Percentiles rank a stretch among this genome's conserved stretches.
phyloP scores from a whole-genome alignment of 2,329 filamentous ascomycete genomes.

The Rutstroemia sp. region DNA sequence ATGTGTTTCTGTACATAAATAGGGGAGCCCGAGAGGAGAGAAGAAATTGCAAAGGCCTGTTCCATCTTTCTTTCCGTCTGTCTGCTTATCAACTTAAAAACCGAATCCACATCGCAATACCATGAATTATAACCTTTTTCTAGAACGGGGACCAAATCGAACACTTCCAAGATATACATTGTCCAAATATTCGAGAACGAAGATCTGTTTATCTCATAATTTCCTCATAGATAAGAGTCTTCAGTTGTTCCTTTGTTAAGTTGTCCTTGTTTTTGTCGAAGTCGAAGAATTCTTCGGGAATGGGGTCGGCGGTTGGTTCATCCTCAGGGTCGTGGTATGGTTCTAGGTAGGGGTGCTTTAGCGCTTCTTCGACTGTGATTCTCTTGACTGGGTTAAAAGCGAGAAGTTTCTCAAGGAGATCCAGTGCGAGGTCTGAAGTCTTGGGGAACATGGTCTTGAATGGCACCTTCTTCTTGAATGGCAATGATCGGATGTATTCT shows the following conservation, averaged over 20 bases:
- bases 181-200: not conserved
- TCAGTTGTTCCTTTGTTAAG: conserved; percentile 95
- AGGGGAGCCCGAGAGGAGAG: not conserved
- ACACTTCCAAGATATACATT: not conserved
- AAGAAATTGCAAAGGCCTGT: not conserved
- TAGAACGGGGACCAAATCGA: not conserved
- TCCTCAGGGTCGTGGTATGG: conserved; percentile 98
- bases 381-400: conserved; percentile 99
- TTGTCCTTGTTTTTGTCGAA: conserved; percentile 99
- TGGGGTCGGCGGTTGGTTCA: conserved; percentile 91
- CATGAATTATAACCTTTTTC: conserved; percentile 1
- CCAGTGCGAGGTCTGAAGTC: conserved; percentile 93
- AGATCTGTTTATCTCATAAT: conserved; percentile 50
- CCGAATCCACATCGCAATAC: not conserved
- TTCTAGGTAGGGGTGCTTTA: conserved; percentile 97
- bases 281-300: conserved; percentile 98
- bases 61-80: too few species aligned
- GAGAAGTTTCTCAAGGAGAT: conserved; percentile 88
- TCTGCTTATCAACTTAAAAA: not conserved
- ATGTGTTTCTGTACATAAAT: not conserved
- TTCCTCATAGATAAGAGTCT: conserved; percentile 95
- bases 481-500: conserved; percentile 95
- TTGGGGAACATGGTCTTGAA: conserved; percentile 97
- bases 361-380: conserved; percentile 93
- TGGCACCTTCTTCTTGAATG: conserved; percentile 99